phyloP scores from a whole-genome alignment of 225 moss, liverwort and hornwort species.

The Antitrichia curtipendula region DNA sequence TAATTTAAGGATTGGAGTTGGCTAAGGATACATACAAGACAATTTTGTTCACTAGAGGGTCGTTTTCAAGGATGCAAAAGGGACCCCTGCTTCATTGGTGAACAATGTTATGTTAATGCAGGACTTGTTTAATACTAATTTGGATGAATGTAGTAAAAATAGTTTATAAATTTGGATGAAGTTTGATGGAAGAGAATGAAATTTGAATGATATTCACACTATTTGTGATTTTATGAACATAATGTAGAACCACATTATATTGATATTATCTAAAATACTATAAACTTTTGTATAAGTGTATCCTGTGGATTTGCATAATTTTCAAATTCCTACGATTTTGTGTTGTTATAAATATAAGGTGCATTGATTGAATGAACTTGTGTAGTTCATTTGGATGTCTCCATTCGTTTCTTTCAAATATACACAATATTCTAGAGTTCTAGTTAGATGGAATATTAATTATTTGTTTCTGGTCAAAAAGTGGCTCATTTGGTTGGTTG shows the following conservation, averaged over 20 bases:
- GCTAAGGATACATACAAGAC: too few relatives aligned
- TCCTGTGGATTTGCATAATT: not conserved
- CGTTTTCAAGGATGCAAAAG: too few relatives aligned
- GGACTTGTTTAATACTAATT: fast-evolving
- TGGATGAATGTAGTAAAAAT: not conserved
- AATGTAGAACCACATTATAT: not conserved
- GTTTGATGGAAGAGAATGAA: not conserved
- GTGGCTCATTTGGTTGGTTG: not conserved
- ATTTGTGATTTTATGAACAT: not conserved
- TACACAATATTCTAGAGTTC: not conserved
- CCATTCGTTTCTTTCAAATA: not conserved
- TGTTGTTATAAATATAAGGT: fast-evolving
- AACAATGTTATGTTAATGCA: not conserved
- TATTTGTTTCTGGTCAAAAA: not conserved
- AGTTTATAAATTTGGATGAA: not conserved
- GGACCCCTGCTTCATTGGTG: too few relatives aligned
- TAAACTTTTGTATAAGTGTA: not conserved
- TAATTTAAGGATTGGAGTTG: too few relatives aligned
- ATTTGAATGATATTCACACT: not conserved
- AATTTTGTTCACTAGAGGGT: too few relatives aligned
- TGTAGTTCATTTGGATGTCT: not conserved
- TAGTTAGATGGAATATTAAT: fast-evolving
- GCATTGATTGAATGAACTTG: not conserved
- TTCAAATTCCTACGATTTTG: fast-evolving
- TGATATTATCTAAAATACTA: not conserved